Base-by-base conservation (phyloP, 2,329 filamentous ascomycete genomes). In the Hypoxylon sp. region DNA sequence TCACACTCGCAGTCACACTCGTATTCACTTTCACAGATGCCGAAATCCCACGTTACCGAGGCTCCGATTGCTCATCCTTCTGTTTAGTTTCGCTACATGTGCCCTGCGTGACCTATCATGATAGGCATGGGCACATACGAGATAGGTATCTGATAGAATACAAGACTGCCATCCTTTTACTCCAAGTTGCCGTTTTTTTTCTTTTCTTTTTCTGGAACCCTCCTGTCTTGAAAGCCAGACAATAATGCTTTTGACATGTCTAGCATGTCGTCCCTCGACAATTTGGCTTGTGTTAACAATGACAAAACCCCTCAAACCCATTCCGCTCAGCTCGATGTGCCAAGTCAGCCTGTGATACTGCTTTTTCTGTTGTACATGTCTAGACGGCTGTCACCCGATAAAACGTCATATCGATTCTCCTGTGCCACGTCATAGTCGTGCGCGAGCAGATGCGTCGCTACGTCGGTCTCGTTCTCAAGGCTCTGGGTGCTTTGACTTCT, bases 401-500 rank as follows among this genome's bases (percentile, higher is more conserved):
- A 41, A 42, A 56, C 46, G 41, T 59, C 54, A 49, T 51, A 23
- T 48, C 21, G 26, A 27, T 38, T 15, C 33, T 53, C 48, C 33
- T 43, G 54, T 56, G 27, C 43, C 29, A 58, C 47, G 8, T 27
- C 29, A 13, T 17, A 27, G 11, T 27, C 26, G n/a, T 17, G 41
- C 35, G n/a, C 21, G 27, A 29, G 43, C 40, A 24, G 37, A 47
- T 24, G 15, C 23, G 23, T 46, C 18, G 11, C 18, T 46, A 42
- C 35, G 29, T 43, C 11, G 40, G 48, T 48, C 33, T 33, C 27
- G 20, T 48, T 20, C 37, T 18, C 40, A 27, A 21, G 10, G 42
- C 33, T 23, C 13, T 48, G 13, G 27, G n/a, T 63, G 59, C 26
- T 64, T 63, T 6, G 60, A 48, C 21, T 61, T 54, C 38, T 53